A percentile compares a stretch with the other conserved stretches of the same genome.
Conservation (phyloP, 345 rosid genomes). For the Fremontodendron californicum region DNA sequence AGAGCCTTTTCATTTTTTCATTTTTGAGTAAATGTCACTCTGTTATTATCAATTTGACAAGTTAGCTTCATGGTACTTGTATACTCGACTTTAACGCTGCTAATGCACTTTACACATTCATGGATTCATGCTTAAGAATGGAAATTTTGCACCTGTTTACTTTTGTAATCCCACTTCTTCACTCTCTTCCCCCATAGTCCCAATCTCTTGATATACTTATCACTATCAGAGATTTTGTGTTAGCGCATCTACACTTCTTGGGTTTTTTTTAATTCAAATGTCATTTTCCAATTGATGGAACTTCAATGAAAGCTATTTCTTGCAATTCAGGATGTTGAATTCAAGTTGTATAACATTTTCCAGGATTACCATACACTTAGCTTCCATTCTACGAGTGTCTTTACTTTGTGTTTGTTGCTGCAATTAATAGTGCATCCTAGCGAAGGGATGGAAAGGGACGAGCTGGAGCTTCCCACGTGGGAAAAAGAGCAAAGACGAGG, state of each 20-base stretch:
- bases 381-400: neutral
- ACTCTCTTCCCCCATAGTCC: neutral
- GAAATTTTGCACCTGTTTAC: neutral
- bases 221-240: neutral
- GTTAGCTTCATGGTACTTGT: neutral
- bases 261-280: neutral
- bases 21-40: neutral
- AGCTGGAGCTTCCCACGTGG: slow-evolving; percentile 99
- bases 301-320: neutral
- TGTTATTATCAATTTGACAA: neutral
- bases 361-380: neutral
- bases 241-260: neutral
- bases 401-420: slow-evolving; percentile 11
- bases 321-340: neutral
- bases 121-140: neutral
- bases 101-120: neutral
- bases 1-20: neutral
- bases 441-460: slow-evolving; percentile 97
- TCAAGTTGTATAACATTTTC: neutral
- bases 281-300: neutral
- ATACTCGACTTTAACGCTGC: neutral
- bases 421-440: slow-evolving; percentile 67
- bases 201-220: neutral
- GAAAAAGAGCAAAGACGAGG: slow-evolving; percentile 96
- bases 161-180: neutral